These are phyloP conservation scores for Alternaria viburni DNA, from an alignment of 2,329 filamentous ascomycete species.

Conservation along the genomic window DNA sequence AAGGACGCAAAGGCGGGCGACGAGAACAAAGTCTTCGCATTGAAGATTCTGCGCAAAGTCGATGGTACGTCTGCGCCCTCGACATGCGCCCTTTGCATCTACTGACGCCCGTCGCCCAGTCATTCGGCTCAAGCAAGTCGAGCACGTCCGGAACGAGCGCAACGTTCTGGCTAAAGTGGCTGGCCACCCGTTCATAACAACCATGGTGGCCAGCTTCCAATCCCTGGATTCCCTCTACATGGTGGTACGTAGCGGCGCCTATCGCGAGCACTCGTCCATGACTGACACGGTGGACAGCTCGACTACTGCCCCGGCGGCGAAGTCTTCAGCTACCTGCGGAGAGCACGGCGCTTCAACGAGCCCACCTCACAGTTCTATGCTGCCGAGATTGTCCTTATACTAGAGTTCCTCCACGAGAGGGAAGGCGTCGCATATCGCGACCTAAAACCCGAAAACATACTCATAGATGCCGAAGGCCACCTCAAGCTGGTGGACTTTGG, in stretches of 20 bases:
- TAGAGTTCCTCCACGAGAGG: conserved; percentile 80
- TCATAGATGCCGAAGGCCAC: conserved; percentile 78
- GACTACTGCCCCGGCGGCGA: conserved; percentile 85
- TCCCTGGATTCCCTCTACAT: conserved; percentile 81
- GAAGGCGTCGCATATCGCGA: conserved; percentile 83
- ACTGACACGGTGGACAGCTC: conserved; percentile 55
- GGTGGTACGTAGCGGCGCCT: conserved; percentile 57
- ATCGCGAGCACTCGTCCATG: background rate
- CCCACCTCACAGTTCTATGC: conserved; percentile 80
- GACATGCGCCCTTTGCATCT: conserved; percentile 9
- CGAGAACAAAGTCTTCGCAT: conserved; percentile 72
- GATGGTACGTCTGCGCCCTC: conserved; percentile 50
- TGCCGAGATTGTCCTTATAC: conserved; percentile 80
- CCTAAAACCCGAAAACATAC: conserved; percentile 81
- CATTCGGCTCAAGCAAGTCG: conserved; percentile 83
- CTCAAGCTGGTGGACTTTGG: conserved; percentile 86
- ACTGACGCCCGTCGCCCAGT: conserved; percentile 55
- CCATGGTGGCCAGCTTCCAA: conserved; percentile 78
- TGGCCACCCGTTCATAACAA: conserved; percentile 84
- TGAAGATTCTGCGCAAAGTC: conserved; percentile 76
- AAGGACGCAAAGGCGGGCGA: conserved; percentile 60
- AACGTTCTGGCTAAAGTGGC: conserved; percentile 77
- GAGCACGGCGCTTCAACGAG: conserved; percentile 80
- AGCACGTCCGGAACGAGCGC: conserved; percentile 85
- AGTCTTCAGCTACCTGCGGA: conserved; percentile 81